These are phyloP conservation scores for Orychophragmus violaceus DNA, from an alignment of 345 rosid genomes.

Conservation along the genomic window DNA sequence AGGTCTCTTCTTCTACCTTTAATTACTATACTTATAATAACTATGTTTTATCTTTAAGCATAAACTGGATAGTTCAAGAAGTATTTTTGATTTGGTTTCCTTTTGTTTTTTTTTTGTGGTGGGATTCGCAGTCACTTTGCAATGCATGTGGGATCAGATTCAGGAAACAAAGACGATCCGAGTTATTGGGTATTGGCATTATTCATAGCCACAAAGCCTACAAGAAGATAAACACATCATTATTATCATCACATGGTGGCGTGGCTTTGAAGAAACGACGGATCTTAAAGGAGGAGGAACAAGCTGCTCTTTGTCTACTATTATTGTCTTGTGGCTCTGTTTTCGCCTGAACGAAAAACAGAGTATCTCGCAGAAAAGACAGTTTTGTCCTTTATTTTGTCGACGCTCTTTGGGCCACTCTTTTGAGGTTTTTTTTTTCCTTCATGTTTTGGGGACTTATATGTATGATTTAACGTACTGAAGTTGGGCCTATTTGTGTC, in stretches of 20 bases:
- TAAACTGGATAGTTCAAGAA: background rate
- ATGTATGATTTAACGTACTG: background rate
- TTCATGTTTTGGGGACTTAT: no score
- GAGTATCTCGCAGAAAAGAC: background rate
- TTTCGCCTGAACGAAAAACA: constrained; percentile 30
- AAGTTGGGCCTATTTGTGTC: background rate
- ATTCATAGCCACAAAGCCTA: constrained; percentile 21
- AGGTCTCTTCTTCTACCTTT: constrained; percentile 35
- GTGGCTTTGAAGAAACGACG: constrained; percentile 53
- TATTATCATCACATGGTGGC: background rate
- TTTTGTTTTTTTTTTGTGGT: background rate
- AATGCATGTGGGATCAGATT: constrained; percentile 91
- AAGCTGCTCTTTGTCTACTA: constrained; percentile 72
- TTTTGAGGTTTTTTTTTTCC: no score
- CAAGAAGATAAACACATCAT: constrained; percentile 16
- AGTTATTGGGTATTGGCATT: constrained; percentile 22
- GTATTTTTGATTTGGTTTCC: background rate
- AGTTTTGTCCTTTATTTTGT: constrained; percentile 6
- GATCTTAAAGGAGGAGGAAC: constrained; percentile 62
- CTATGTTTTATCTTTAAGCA: background rate
- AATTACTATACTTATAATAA: background rate
- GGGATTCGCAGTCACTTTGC: constrained; percentile 56
- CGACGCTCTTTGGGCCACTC: background rate
- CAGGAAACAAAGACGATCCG: constrained; percentile 53
- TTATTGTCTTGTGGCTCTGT: constrained; percentile 64